Conservation (phyloP, 345 rosid species). For the Eucalyptus cloeziana region DNA sequence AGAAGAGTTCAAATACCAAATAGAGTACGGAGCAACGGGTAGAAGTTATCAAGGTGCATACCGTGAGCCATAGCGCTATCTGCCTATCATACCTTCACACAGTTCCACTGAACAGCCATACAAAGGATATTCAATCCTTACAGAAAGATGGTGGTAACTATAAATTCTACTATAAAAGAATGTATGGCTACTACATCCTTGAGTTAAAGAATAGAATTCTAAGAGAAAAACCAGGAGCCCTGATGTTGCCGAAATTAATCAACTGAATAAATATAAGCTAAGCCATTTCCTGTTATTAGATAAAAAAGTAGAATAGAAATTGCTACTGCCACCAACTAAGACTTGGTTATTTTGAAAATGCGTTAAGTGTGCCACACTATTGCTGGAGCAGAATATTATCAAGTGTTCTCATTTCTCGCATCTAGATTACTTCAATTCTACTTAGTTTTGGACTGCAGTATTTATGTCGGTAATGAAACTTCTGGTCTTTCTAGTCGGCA, state of each 20-base stretch:
- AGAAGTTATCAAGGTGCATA: not conserved
- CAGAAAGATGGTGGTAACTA: not conserved
- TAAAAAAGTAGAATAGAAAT: not conserved
- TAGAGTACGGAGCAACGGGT: not conserved
- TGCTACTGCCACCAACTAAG: not conserved
- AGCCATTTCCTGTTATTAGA: not conserved
- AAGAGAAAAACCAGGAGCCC: not conserved
- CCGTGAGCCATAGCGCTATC: not conserved
- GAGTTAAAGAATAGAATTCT: not conserved
- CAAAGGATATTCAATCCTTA: not conserved
- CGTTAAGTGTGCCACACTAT: not conserved
- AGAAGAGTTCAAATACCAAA: not conserved
- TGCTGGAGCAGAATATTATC: not conserved
- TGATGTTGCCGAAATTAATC: not conserved
- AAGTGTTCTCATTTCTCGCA: not conserved
- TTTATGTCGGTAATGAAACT: not conserved
- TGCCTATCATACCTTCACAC: not conserved
- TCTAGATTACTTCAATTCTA: not conserved
- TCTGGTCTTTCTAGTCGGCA: not conserved
- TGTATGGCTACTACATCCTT: not conserved
- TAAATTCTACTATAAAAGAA: not conserved
- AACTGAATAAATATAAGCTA: not conserved
- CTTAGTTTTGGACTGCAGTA: not conserved
- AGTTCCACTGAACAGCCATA: not conserved
- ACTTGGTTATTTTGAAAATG: not conserved